Percentiles rank a stretch among this genome's conserved stretches.
Conservation (phyloP, 352 stramenopile species). For the Phytophthora chlamydospora region DNA sequence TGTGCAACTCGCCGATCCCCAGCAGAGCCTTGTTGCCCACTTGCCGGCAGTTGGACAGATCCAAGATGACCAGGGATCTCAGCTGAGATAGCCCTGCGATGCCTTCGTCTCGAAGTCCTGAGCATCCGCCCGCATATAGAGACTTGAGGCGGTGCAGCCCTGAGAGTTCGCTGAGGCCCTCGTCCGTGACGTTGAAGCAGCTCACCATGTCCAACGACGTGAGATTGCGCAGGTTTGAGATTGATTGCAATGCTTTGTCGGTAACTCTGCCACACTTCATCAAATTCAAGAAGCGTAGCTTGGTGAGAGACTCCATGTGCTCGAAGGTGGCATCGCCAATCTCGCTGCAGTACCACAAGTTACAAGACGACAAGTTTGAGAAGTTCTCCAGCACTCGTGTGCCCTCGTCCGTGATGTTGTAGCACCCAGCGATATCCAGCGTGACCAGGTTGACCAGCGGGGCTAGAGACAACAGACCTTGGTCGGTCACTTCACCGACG, state of each 20-base stretch:
- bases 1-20: slow-evolving; percentile 58
- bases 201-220: slow-evolving; percentile 81
- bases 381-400: slow-evolving; percentile 67
- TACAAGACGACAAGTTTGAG: slow-evolving; percentile 62
- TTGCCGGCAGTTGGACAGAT: slow-evolving; percentile 79
- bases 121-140: slow-evolving; percentile 68
- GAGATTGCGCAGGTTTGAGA: slow-evolving; percentile 55
- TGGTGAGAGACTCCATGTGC: slow-evolving; percentile 54
- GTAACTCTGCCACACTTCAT: slow-evolving; percentile 87
- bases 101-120: slow-evolving; percentile 62
- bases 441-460: slow-evolving; percentile 63
- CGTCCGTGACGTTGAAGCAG: slow-evolving; percentile 74
- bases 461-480: slow-evolving; percentile 54
- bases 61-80: slow-evolving; percentile 58
- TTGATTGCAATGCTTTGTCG: slow-evolving; percentile 51
- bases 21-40: slow-evolving; percentile 66
- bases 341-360: slow-evolving; percentile 87
- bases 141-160: slow-evolving; percentile 57
- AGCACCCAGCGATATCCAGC: slow-evolving; percentile 77
- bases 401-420: slow-evolving; percentile 78
- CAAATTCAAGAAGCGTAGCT: slow-evolving; percentile 77
- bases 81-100: slow-evolving; percentile 54
- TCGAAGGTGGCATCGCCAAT: slow-evolving; percentile 67
- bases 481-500: slow-evolving; percentile 73
- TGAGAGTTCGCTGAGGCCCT: slow-evolving; percentile 47